phyloP scores from a whole-genome alignment of 1,139 yeast species.

The Suhomyces anneliseae region DNA sequence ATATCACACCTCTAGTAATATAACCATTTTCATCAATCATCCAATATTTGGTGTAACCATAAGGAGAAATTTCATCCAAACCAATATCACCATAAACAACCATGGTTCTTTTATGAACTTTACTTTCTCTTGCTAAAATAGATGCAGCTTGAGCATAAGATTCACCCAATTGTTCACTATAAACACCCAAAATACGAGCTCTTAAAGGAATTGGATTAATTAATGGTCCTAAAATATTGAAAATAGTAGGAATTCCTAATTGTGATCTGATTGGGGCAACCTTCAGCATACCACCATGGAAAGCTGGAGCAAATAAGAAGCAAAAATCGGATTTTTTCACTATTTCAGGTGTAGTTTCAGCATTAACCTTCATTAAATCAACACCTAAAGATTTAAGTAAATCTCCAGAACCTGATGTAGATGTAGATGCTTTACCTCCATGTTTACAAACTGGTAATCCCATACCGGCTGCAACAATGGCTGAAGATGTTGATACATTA shows the following conservation, averaged over 20 bases:
- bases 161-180: slow-evolving; percentile 72
- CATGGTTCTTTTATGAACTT: slow-evolving; percentile 58
- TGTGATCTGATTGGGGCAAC: slow-evolving; percentile 76
- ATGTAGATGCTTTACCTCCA: slow-evolving; percentile 96
- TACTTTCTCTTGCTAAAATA: slow-evolving; percentile 46
- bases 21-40: slow-evolving; percentile 50
- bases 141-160: slow-evolving; percentile 82
- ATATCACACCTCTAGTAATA: slow-evolving; percentile 35
- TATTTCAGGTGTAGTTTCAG: slow-evolving; percentile 62
- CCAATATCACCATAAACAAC: slow-evolving; percentile 93
- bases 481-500: slow-evolving; percentile 92
- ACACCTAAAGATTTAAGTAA: slow-evolving; percentile 75
- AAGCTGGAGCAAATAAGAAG: slow-evolving; percentile 88
- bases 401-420: slow-evolving; percentile 92
- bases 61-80: slow-evolving; percentile 89
- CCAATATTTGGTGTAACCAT: slow-evolving; percentile 83
- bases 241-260: slow-evolving; percentile 87
- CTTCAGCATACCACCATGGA: slow-evolving; percentile 89
- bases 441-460: slow-evolving; percentile 82
- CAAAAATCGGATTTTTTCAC: slow-evolving; percentile 60
- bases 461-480: slow-evolving; percentile 92
- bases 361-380: slow-evolving; percentile 66
- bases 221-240: slow-evolving; percentile 90
- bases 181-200: slow-evolving; percentile 87
- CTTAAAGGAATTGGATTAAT: slow-evolving; percentile 85